Percentiles rank a stretch among this genome's conserved stretches.
Conservation (phyloP, 495 filamentous ascomycete species). For the Jackrogersella minutella region DNA sequence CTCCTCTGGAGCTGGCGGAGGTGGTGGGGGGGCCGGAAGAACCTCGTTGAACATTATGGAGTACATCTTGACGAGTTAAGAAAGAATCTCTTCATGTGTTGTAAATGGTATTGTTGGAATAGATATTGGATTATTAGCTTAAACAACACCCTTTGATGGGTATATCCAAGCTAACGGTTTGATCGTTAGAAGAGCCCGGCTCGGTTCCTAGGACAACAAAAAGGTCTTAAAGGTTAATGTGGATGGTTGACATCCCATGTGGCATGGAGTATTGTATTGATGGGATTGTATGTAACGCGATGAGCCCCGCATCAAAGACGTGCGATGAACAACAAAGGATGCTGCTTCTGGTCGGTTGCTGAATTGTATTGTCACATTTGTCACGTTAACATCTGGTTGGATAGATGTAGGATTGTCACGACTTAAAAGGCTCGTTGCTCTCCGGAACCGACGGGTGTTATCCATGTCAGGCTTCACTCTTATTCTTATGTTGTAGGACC, state of each 20-base stretch:
- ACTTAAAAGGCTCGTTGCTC: conserved; percentile 10
- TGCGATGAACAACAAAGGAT: conserved; percentile 17
- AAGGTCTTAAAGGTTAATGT: neutral
- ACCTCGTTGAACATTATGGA: conserved; percentile 38
- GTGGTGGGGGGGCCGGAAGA: conserved; percentile 26
- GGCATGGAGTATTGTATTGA: no score
- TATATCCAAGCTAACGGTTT: neutral
- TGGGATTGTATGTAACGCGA: conserved; percentile 7
- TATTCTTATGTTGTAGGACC: conserved; percentile 9
- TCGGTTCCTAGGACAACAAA: conserved; percentile 4
- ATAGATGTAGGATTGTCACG: conserved; percentile 12
- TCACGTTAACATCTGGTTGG: conserved; percentile 19
- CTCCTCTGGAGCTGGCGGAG: conserved; percentile 22
- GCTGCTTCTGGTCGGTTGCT: neutral
- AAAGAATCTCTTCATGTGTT: neutral
- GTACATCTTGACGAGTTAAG: conserved; percentile 25
- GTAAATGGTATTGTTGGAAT: no score
- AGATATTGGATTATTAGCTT: neutral
- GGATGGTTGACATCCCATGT: conserved; percentile 5
- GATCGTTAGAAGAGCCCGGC: conserved; percentile 19
- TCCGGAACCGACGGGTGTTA: conserved; percentile 35
- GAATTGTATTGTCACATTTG: conserved; percentile 1
- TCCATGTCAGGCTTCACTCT: conserved; percentile 30
- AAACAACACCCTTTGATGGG: neutral
- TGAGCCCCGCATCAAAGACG: conserved; percentile 31